Conservation (phyloP, 73 alveolate species). For the Breviolum minutum region DNA sequence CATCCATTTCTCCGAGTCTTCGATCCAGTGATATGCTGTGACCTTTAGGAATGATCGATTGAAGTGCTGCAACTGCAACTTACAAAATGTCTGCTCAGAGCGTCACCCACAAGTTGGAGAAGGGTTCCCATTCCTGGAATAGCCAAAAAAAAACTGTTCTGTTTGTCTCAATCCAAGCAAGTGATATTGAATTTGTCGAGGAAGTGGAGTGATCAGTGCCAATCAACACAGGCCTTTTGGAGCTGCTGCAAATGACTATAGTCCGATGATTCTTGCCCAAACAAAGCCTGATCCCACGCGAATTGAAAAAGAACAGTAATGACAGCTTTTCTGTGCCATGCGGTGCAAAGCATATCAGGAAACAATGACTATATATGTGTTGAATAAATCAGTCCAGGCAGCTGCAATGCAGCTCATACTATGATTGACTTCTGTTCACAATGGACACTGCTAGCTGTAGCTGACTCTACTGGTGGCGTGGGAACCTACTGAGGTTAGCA, state of each 20-base stretch:
- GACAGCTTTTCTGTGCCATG: neutral
- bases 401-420: no score
- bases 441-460: no score
- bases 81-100: neutral
- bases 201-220: no score
- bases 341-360: neutral
- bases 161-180: no score
- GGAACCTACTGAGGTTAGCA: no score
- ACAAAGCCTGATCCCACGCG: constrained; percentile 64
- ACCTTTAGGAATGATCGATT: neutral
- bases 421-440: no score
- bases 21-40: constrained; percentile 97
- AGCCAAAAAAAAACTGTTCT: no score
- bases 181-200: no score
- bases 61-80: neutral
- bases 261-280: constrained; percentile 98
- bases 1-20: constrained; percentile 96
- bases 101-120: constrained; percentile 98
- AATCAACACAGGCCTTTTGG: constrained; percentile 53
- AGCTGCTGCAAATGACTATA: constrained; percentile 97
- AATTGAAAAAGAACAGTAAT: neutral
- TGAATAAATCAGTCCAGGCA: no score
- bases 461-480: no score
- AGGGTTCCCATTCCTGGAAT: constrained; percentile 98
- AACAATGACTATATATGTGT: no score